These are phyloP conservation scores for Ustilago tritici DNA, from an alignment of 1,284 basidiomycete genomes.

Conservation along the genomic window DNA sequence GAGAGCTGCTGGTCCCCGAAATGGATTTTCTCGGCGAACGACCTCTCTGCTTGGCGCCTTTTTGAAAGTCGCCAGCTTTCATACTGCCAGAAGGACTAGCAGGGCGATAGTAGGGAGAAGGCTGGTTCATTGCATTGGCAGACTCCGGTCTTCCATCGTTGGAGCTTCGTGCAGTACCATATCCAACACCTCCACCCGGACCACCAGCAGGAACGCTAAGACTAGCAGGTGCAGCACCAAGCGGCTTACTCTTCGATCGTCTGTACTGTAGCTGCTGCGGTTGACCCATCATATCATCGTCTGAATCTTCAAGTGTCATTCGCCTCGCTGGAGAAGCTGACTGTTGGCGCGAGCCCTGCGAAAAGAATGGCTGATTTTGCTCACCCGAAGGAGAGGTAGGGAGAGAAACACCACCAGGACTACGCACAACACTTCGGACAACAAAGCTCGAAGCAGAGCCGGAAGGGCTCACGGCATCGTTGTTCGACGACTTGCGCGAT, in stretches of 20 bases:
- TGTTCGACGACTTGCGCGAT: slow-evolving; percentile 35
- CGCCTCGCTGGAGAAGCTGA: slow-evolving; percentile 20
- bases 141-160: slow-evolving; percentile 61
- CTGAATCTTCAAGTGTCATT: slow-evolving; percentile 45
- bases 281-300: slow-evolving; percentile 23
- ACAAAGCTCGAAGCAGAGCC: slow-evolving; percentile 49
- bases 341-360: slow-evolving; percentile 16
- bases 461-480: slow-evolving; percentile 25
- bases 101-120: slow-evolving; percentile 32
- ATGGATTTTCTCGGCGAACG: slow-evolving; percentile 31
- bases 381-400: slow-evolving; percentile 29
- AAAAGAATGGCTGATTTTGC: slow-evolving; percentile 11
- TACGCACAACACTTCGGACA: slow-evolving; percentile 55
- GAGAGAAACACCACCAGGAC: slow-evolving; percentile 57
- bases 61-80: slow-evolving; percentile 50
- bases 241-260: slow-evolving; percentile 44
- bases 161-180: slow-evolving; percentile 52
- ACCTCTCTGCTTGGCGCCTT: slow-evolving; percentile 35
- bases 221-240: slow-evolving; percentile 29
- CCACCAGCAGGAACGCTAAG: slow-evolving; percentile 63
- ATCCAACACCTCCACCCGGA: slow-evolving; percentile 60
- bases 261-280: slow-evolving; percentile 33
- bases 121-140: neutral
- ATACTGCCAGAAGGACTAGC: slow-evolving; percentile 44
- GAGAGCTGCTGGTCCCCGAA: slow-evolving; percentile 11